phyloP scores from a whole-genome alignment of 495 filamentous ascomycete species.

The Cercophora newfieldiana region DNA sequence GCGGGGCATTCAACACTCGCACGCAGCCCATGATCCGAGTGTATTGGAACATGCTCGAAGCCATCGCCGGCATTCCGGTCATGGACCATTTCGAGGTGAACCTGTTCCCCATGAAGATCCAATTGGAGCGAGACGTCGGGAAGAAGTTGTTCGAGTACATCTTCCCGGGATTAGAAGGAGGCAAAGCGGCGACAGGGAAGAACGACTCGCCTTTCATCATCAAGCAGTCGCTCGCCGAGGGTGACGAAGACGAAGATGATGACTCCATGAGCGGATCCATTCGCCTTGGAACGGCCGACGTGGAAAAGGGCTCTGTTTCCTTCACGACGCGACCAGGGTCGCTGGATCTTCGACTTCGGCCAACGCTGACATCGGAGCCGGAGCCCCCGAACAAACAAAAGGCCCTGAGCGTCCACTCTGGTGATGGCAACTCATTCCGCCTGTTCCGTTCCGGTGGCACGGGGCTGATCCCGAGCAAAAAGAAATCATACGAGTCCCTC shows the following conservation, averaged over 20 bases:
- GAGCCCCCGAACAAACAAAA: slow-evolving; percentile 47
- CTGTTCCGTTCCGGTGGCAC: slow-evolving; percentile 49
- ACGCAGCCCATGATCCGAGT: slow-evolving; percentile 79
- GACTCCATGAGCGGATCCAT: slow-evolving; percentile 38
- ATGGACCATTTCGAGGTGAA: slow-evolving; percentile 97
- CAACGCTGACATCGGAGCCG: slow-evolving; percentile 68
- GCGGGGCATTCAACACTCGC: slow-evolving; percentile 50
- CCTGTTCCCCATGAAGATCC: slow-evolving; percentile 87
- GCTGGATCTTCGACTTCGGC: slow-evolving; percentile 74
- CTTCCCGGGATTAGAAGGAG: slow-evolving; percentile 73
- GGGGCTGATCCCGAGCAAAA: slow-evolving; percentile 51
- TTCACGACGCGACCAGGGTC: slow-evolving; percentile 62
- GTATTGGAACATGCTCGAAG: slow-evolving; percentile 97
- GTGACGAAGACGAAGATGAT: slow-evolving; percentile 62
- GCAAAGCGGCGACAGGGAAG: slow-evolving; percentile 49
- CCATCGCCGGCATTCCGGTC: slow-evolving; percentile 95
- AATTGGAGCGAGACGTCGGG: slow-evolving; percentile 89
- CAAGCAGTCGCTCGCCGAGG: slow-evolving; percentile 69
- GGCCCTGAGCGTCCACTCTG: slow-evolving; percentile 49
- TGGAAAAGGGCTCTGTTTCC: slow-evolving; percentile 36
- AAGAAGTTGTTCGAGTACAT: slow-evolving; percentile 97
- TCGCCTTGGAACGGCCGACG: slow-evolving; percentile 33
- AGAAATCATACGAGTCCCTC: slow-evolving; percentile 68
- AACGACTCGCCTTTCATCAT: slow-evolving; percentile 79
- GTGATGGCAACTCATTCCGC: slow-evolving; percentile 53